Evolutionary conservation across 306 rosid species (phyloP), one percentile per base, ranked within the genome.

Genomic region (Luffa aegyptiaca): DNA sequence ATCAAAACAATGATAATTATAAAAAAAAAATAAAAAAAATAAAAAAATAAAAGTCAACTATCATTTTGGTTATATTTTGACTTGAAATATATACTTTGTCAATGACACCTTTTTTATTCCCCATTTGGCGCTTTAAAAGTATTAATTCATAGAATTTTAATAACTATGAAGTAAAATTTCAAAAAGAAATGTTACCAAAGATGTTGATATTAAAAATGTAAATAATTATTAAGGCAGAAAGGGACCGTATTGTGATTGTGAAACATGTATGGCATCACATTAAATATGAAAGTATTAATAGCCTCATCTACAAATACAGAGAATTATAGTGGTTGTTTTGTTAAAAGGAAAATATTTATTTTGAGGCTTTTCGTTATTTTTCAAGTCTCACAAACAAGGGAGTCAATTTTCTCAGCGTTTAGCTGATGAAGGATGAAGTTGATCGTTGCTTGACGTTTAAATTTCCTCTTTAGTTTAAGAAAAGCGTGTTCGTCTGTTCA

Each of bases 401-500:
- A 76, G 79, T 55, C 49, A 85, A 87, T 79, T 33, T 73, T 14
- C 31, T 55, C 9, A 80, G 84, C 86, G 64, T 76, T 82, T 83
- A 39, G 46, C 82, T 73, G 77, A 76, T 84, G 63, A 81, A 74
- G 77, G 79, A 58, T 83, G 86, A 90, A 86, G 85, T 35, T 37
- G 63, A 83, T 63, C 64, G 75, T 79, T 83, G 85, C 83, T 89
- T 86, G 65, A 82, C 81, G 76, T 70, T 70, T 73, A 83, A 79
- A 84, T 82, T 59, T 74, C 79, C 74, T 81, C 35, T 11, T 16
- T 51, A 11, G 11, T 71, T 10, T 2, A 46, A 46, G 41, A 18
- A 49, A 51, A 49, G 11, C 45, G 61, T 49, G 7, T 73, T 73
- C 26, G 8, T 73, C 18, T 3, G 6, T 73, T 17, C 6, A 16